Evolutionary conservation across 768 basidiomycete genomes (phyloP).

Genomic region (Lepiota brunneoincarnata): DNA sequence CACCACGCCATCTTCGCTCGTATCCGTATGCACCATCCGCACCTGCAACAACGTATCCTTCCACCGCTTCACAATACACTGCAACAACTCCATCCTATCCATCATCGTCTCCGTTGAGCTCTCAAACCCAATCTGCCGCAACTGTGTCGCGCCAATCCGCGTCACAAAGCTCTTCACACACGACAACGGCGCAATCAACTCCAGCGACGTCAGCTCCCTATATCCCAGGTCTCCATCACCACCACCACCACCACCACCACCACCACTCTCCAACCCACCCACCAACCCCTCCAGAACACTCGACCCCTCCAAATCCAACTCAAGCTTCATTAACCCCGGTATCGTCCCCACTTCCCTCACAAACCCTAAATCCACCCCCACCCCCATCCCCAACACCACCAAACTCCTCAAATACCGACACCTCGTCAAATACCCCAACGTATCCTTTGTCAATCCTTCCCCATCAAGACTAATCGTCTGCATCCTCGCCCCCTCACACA

Average conservation of each 20-base stretch:
- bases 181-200: conserved; percentile 22
- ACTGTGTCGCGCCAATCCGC: conserved; percentile 17
- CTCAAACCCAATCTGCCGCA: conserved; percentile 20
- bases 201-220: conserved; percentile 22
- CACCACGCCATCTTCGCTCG: conserved; percentile 14
- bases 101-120: conserved; percentile 2
- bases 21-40: conserved; percentile 20
- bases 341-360: conserved; percentile 22
- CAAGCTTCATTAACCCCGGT: conserved; percentile 22
- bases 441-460: conserved; percentile 24
- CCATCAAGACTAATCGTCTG: conserved; percentile 24
- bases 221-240: conserved; percentile 24
- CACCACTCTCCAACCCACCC: not conserved
- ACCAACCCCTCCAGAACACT: conserved; percentile 1
- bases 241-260: not conserved
- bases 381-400: conserved; percentile 26
- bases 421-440: conserved; percentile 19
- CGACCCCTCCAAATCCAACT: conserved; percentile 25
- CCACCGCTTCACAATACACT: conserved; percentile 21
- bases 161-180: conserved; percentile 23
- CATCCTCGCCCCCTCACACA: conserved; percentile 23
- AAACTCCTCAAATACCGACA: conserved; percentile 22
- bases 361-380: conserved; percentile 18
- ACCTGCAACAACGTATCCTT: conserved; percentile 20
- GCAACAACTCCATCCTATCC: conserved; percentile 21